Percentiles rank a stretch among this genome's conserved stretches.
Evolutionary conservation across 129 eudicot genomes (phyloP).

Genomic region (Gnaphalium uliginosum): DNA sequence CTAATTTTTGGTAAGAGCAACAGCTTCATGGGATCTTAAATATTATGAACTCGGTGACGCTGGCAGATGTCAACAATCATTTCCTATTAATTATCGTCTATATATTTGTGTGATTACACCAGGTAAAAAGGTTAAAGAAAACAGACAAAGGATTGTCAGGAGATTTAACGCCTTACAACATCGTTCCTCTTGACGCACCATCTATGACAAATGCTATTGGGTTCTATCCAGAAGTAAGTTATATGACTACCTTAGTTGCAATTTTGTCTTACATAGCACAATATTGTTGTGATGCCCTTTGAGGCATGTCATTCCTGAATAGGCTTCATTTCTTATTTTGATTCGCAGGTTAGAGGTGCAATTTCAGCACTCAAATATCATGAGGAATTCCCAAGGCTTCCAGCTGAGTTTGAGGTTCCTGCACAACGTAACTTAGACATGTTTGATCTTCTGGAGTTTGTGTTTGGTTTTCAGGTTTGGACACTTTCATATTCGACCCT

Average conservation of each 20-base stretch:
- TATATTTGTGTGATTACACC: slow-evolving; percentile 23
- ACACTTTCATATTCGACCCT: slow-evolving; percentile 15
- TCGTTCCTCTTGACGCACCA: slow-evolving; percentile 91
- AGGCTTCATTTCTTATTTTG: slow-evolving; percentile 12
- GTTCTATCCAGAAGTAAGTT: slow-evolving; percentile 90
- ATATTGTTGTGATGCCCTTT: slow-evolving; percentile 13
- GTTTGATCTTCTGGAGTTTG: slow-evolving; percentile 94
- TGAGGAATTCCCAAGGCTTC: slow-evolving; percentile 81
- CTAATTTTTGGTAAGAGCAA: slow-evolving; percentile 4
- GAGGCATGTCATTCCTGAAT: neutral
- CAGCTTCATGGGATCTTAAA: neutral
- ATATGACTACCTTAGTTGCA: slow-evolving; percentile 17
- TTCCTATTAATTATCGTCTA: neutral
- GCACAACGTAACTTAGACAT: slow-evolving; percentile 75
- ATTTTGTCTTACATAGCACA: neutral
- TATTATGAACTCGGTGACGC: slow-evolving; percentile 13
- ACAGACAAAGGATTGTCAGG: slow-evolving; percentile 78
- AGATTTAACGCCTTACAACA: slow-evolving; percentile 86
- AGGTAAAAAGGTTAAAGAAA: slow-evolving; percentile 77
- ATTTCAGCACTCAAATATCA: slow-evolving; percentile 73
- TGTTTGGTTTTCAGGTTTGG: slow-evolving; percentile 96
- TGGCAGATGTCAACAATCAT: neutral
- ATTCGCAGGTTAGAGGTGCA: slow-evolving; percentile 76
- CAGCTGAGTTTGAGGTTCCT: slow-evolving; percentile 59
- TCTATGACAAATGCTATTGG: slow-evolving; percentile 84